Conservation (phyloP, 306 rosid species). For the Coriaria nepalensis region DNA sequence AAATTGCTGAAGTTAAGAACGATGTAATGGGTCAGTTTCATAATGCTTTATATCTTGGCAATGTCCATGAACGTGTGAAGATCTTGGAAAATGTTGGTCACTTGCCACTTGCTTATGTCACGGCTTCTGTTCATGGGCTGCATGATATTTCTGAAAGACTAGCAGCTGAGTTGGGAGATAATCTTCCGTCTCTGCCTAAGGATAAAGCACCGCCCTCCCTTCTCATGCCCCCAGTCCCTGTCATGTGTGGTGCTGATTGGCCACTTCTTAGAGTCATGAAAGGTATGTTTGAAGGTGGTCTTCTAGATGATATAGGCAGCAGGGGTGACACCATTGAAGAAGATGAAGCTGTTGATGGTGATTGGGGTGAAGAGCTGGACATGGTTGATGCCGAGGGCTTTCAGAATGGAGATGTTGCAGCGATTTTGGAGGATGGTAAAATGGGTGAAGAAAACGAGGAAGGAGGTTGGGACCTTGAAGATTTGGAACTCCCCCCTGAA, state of each 20-base stretch:
- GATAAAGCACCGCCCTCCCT: slow-evolving; percentile 46
- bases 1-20: slow-evolving; percentile 81
- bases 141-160: slow-evolving; percentile 57
- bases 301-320: slow-evolving; percentile 24
- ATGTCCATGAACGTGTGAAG: slow-evolving; percentile 55
- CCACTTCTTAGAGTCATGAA: slow-evolving; percentile 66
- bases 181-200: slow-evolving; percentile 50
- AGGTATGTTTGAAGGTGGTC: slow-evolving; percentile 70
- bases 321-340: slow-evolving; percentile 39
- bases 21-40: slow-evolving; percentile 93
- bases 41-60: slow-evolving; percentile 81
- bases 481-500: slow-evolving; percentile 68
- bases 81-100: slow-evolving; percentile 75
- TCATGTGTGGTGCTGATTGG: slow-evolving; percentile 68
- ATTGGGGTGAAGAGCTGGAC: slow-evolving; percentile 65
- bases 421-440: slow-evolving; percentile 40
- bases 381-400: slow-evolving; percentile 44
- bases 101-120: slow-evolving; percentile 62
- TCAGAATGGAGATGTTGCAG: slow-evolving; percentile 53
- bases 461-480: slow-evolving; percentile 79
- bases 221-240: slow-evolving; percentile 55
- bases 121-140: slow-evolving; percentile 63
- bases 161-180: slow-evolving; percentile 62
- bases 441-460: slow-evolving; percentile 47
- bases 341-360: slow-evolving; percentile 49